Conservation (phyloP, 495 filamentous ascomycete genomes). For the Pseudomonodictys pantanalensis region DNA sequence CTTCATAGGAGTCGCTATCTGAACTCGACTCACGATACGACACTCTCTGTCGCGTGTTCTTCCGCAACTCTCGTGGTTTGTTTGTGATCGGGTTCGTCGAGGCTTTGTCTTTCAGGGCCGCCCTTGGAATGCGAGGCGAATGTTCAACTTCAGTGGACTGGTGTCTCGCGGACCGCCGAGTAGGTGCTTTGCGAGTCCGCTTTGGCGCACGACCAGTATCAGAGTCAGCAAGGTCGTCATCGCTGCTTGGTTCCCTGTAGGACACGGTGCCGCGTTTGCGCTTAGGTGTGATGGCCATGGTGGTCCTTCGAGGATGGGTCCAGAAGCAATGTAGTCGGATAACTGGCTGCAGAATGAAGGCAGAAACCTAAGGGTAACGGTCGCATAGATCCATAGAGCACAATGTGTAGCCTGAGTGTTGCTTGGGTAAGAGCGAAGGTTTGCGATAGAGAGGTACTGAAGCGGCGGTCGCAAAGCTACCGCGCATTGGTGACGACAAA, state of each 20-base stretch:
- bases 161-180: conserved; percentile 16
- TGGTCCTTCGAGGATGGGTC: background rate
- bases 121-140: background rate
- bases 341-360: background rate
- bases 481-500: background rate
- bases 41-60: background rate
- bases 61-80: background rate
- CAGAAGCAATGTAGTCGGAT: background rate
- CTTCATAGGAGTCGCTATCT: conserved; percentile 10
- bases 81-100: background rate
- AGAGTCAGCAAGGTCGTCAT: conserved; percentile 20
- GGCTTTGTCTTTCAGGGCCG: background rate
- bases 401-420: too few relatives aligned
- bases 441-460: background rate
- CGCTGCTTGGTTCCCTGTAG: conserved; percentile 28
- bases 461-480: background rate
- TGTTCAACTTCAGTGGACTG: background rate
- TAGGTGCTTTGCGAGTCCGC: background rate
- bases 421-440: background rate
- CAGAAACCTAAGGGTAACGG: background rate
- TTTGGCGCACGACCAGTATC: background rate
- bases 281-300: conserved; percentile 26
- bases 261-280: conserved; percentile 29
- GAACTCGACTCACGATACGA: conserved; percentile 27
- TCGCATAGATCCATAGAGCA: too few relatives aligned